Evolutionary conservation across 495 filamentous ascomycete species (phyloP).

Genomic region (Aspergillus heteromorphus): DNA sequence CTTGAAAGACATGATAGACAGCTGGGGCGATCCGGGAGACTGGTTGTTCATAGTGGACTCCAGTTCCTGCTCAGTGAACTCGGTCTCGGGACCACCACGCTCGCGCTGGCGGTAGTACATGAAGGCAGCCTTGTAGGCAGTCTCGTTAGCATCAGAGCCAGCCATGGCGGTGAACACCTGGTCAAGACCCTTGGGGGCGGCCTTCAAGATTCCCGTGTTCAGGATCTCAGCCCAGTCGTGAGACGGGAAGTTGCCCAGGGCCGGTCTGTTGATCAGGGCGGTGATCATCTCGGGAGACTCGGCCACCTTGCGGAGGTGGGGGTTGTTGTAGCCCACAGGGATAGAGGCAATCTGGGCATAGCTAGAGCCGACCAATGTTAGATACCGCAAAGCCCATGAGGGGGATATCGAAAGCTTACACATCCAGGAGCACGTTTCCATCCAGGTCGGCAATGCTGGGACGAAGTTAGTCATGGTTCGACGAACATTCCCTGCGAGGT

Average conservation of each 20-base stretch:
- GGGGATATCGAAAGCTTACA: constrained; percentile 48
- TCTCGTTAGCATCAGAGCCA: constrained; percentile 96
- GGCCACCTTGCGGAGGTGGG: constrained; percentile 64
- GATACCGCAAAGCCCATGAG: background rate
- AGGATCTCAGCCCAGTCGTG: constrained; percentile 83
- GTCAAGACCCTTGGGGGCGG: constrained; percentile 84
- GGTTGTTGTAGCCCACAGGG: constrained; percentile 96
- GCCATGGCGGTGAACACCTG: constrained; percentile 97
- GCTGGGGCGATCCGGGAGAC: constrained; percentile 70
- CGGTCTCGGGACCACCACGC: constrained; percentile 74
- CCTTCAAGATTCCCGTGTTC: constrained; percentile 79
- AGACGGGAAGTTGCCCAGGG: constrained; percentile 93
- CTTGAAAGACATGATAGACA: constrained; percentile 92
- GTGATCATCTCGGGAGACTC: constrained; percentile 72
- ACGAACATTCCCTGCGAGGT: background rate
- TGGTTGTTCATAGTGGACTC: constrained; percentile 79
- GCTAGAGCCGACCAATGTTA: constrained; percentile 32
- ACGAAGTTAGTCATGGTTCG: constrained; percentile 21
- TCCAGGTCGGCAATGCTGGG: constrained; percentile 80
- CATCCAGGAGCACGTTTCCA: constrained; percentile 61
- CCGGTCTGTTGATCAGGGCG: constrained; percentile 87
- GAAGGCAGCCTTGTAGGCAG: constrained; percentile 98
- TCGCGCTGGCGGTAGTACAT: constrained; percentile 91
- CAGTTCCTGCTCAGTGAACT: constrained; percentile 82
- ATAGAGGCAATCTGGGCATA: constrained; percentile 98